Conservation (phyloP, 345 rosid species). For the Eucalyptus microcorys region DNA sequence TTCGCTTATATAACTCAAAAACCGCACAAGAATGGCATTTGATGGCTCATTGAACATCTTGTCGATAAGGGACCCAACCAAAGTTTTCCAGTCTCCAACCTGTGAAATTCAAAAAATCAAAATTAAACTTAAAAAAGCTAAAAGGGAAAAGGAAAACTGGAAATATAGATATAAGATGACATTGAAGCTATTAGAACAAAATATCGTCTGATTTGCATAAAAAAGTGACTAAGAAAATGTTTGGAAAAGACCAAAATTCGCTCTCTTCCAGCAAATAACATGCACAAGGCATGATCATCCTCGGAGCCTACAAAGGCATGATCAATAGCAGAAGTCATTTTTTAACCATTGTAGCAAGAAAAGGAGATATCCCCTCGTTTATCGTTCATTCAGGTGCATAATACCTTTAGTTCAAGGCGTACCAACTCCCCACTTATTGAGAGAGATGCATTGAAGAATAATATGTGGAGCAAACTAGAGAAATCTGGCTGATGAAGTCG, state of each 20-base stretch:
- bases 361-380: neutral
- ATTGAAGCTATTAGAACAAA: neutral
- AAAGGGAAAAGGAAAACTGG: neutral
- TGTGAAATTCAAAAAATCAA: slow-evolving; percentile 6
- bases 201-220: neutral
- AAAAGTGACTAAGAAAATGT: neutral
- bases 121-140: neutral
- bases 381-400: neutral
- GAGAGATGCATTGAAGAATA: neutral
- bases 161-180: neutral
- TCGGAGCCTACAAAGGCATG: neutral
- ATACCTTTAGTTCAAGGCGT: neutral
- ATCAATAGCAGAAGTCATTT: neutral
- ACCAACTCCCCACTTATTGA: neutral
- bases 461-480: neutral
- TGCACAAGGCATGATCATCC: neutral
- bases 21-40: slow-evolving; percentile 69
- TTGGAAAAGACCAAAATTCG: neutral
- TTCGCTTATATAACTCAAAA: slow-evolving; percentile 62
- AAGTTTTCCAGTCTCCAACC: slow-evolving; percentile 67
- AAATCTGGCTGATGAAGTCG: neutral
- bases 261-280: neutral
- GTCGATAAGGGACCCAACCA: slow-evolving; percentile 54
- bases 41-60: slow-evolving; percentile 90
- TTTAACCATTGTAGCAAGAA: neutral